These are phyloP conservation scores for Rhodotorula sp. DNA, from an alignment of 1,284 basidiomycete species.

Conservation along the genomic window DNA sequence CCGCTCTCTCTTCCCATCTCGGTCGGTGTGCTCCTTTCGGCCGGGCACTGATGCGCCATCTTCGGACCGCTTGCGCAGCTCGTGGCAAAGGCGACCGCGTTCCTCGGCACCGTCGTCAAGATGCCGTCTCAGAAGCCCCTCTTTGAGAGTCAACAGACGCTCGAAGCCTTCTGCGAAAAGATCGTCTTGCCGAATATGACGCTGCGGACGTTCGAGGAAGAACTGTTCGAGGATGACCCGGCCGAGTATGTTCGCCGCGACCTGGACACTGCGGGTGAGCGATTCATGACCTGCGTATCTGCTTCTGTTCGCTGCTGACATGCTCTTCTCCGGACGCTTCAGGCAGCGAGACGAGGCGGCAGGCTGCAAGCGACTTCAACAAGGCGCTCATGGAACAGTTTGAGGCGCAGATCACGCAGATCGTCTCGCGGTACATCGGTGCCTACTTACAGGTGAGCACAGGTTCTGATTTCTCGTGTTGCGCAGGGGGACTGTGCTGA, in stretches of 20 bases:
- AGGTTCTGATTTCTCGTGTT: background rate
- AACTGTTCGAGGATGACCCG: slow-evolving; percentile 96
- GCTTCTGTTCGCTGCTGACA: background rate
- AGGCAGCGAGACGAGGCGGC: slow-evolving; percentile 72
- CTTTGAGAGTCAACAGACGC: slow-evolving; percentile 66
- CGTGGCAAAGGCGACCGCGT: slow-evolving; percentile 87
- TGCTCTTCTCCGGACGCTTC: background rate
- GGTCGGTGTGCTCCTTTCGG: slow-evolving; percentile 27
- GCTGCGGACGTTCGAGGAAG: slow-evolving; percentile 81
- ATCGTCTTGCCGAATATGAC: slow-evolving; percentile 91
- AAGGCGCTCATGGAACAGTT: slow-evolving; percentile 78
- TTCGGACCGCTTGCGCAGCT: slow-evolving; percentile 59
- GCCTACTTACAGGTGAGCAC: slow-evolving; percentile 66
- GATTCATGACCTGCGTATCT: background rate
- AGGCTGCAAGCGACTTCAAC: slow-evolving; percentile 89
- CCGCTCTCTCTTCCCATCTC: too few relatives aligned
- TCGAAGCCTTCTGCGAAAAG: slow-evolving; percentile 78
- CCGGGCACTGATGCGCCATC: background rate
- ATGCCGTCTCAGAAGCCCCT: slow-evolving; percentile 59
- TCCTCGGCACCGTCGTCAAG: slow-evolving; percentile 82
- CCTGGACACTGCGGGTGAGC: slow-evolving; percentile 61
- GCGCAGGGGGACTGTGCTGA: too few relatives aligned
- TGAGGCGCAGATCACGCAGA: slow-evolving; percentile 76
- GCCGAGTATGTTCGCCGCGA: slow-evolving; percentile 92
- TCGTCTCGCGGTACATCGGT: slow-evolving; percentile 78